Evolutionary conservation across 768 basidiomycete genomes (phyloP).

Genomic region (Lactifluus hygrophoroides): DNA sequence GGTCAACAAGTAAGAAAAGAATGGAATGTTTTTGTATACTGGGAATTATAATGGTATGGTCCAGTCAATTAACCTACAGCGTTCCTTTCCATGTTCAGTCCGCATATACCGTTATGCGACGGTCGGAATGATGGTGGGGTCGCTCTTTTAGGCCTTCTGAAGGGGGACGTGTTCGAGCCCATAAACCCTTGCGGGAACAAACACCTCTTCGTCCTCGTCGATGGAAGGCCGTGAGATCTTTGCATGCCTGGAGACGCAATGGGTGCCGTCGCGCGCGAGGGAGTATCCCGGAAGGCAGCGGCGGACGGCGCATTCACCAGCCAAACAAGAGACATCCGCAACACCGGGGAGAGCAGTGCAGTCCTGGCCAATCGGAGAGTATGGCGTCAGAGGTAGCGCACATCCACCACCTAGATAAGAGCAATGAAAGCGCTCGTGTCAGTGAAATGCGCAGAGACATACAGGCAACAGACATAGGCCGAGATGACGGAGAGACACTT

Average conservation of each 20-base stretch:
- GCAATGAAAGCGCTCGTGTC: too few relatives aligned
- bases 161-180: conserved; percentile 25
- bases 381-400: conserved; percentile 27
- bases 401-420: conserved; percentile 42
- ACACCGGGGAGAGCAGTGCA: conserved; percentile 43
- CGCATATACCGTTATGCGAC: background rate
- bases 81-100: background rate
- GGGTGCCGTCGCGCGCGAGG: conserved; percentile 16
- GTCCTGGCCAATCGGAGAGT: conserved; percentile 35
- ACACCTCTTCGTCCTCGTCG: background rate
- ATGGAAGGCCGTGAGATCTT: background rate
- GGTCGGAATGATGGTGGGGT: too few relatives aligned
- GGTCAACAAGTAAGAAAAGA: too few relatives aligned
- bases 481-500: too few relatives aligned
- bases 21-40: too few relatives aligned
- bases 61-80: background rate
- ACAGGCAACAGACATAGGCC: too few relatives aligned
- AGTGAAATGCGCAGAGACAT: too few relatives aligned
- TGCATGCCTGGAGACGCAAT: conserved; percentile 13
- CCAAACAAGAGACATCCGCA: conserved; percentile 40
- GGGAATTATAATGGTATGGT: too few relatives aligned
- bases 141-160: background rate
- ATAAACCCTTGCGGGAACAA: conserved; percentile 14
- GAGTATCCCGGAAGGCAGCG: conserved; percentile 39
- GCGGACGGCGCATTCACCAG: conserved; percentile 36